Evolutionary conservation across 2,329 filamentous ascomycete genomes (phyloP).

Genomic region (Paecilomyces sp.): DNA sequence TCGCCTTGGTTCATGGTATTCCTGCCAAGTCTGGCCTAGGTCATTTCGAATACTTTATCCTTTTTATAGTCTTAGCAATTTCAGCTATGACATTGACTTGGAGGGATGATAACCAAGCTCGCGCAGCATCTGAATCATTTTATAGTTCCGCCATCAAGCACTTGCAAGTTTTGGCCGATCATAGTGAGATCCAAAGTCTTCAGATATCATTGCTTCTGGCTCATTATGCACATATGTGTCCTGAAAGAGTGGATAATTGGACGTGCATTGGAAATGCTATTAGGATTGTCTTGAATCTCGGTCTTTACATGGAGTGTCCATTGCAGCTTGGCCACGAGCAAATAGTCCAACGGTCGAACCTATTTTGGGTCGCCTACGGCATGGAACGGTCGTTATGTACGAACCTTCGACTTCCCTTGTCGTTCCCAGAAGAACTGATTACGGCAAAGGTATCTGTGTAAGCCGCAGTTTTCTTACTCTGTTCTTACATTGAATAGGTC

Average conservation of each 20-base stretch:
- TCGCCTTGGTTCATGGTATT: background rate
- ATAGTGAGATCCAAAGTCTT: slow-evolving; percentile 4
- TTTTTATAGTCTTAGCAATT: slow-evolving; percentile 6
- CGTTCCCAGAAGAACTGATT: slow-evolving; percentile 4
- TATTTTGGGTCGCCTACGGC: slow-evolving; percentile 5
- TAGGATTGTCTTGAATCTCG: background rate
- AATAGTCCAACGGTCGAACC: background rate
- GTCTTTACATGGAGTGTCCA: background rate
- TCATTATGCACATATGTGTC: slow-evolving; percentile 2
- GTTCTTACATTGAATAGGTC: background rate
- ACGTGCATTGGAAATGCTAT: slow-evolving; percentile 2
- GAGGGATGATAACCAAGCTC: slow-evolving; percentile 5
- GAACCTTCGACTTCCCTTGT: slow-evolving; percentile 2
- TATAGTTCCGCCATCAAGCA: slow-evolving; percentile 5
- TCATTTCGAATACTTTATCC: background rate
- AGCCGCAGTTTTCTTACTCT: background rate
- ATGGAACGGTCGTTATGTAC: slow-evolving; percentile 5
- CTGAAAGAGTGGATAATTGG: slow-evolving; percentile 1
- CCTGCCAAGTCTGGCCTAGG: background rate
- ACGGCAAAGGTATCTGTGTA: background rate
- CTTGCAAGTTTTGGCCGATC: slow-evolving; percentile 1
- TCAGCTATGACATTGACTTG: slow-evolving; percentile 6
- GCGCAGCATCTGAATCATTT: slow-evolving; percentile 4
- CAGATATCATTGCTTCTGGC: slow-evolving; percentile 5
- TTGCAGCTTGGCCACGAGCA: background rate